Evolutionary conservation across 2,329 filamentous ascomycete species (phyloP).

Genomic region (Xylariaceae sp.): DNA sequence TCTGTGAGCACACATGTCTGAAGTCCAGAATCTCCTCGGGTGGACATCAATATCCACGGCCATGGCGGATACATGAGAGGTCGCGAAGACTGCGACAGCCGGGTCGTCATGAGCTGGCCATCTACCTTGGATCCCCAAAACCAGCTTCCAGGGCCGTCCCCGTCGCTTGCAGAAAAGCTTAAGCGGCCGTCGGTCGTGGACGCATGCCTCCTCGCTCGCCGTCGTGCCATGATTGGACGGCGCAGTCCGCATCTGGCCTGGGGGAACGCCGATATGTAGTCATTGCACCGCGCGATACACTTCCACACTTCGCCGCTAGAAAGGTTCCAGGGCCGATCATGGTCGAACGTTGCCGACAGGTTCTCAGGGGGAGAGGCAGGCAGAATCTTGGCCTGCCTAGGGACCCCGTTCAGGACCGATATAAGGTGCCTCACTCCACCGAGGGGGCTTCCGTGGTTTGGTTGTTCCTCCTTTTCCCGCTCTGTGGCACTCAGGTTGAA

Average conservation of each 20-base stretch:
- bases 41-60: not conserved
- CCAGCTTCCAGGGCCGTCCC: not conserved
- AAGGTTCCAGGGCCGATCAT: not conserved
- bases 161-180: not conserved
- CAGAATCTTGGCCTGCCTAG: not conserved
- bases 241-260: not conserved
- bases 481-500: not conserved
- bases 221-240: not conserved
- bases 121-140: too few relatives aligned
- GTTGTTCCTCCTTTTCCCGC: not conserved
- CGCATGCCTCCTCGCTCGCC: not conserved
- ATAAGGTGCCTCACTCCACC: not conserved
- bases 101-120: too few relatives aligned
- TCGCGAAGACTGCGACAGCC: too few relatives aligned
- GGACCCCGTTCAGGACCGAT: not conserved
- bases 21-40: not conserved
- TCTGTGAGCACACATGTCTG: not conserved
- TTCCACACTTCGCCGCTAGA: not conserved
- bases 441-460: not conserved
- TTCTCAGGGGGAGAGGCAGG: not conserved
- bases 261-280: slow-evolving; percentile 1
- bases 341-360: not conserved
- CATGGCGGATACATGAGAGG: too few relatives aligned
- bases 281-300: not conserved
- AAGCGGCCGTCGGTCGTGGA: slow-evolving; percentile 1